phyloP scores from a whole-genome alignment of 306 rosid species.

The Astragalus membranaceus region DNA sequence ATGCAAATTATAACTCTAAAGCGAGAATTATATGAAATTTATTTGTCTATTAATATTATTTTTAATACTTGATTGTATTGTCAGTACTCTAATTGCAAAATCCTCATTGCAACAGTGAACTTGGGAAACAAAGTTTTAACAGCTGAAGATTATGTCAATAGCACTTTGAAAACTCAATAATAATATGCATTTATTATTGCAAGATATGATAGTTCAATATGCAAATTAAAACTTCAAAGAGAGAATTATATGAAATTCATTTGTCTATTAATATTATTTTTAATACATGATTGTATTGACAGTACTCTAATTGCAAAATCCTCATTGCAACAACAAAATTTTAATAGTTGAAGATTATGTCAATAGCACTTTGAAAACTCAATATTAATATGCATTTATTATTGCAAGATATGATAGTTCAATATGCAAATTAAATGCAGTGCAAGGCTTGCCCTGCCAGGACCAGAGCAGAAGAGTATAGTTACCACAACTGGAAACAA shows the following conservation, averaged over 20 bases:
- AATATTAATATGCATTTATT: background rate
- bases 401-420: slow-evolving; percentile 17
- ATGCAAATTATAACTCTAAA: slow-evolving; percentile 27
- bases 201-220: slow-evolving; percentile 23
- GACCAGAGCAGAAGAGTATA: slow-evolving; percentile 72
- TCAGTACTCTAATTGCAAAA: background rate
- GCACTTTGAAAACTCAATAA: slow-evolving; percentile 10
- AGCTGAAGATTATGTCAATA: background rate
- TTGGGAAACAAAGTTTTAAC: slow-evolving; percentile 3
- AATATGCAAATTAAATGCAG: slow-evolving; percentile 50
- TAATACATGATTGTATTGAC: background rate
- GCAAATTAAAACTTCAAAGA: background rate
- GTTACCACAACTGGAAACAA: slow-evolving; percentile 46
- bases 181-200: background rate
- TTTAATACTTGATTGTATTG: too few relatives aligned
- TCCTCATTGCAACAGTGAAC: background rate
- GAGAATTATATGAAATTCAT: background rate
- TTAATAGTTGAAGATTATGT: background rate
- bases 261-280: background rate
- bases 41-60: too few relatives aligned
- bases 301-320: background rate
- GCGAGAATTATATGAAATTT: too few relatives aligned
- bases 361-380: background rate
- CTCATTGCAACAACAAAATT: background rate
- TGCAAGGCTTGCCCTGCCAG: slow-evolving; percentile 96